Evolutionary conservation across 371 early-diverging fungal species (phyloP), one percentile per base, ranked within the genome.

Genomic region (Lichtheimia hyalospora): DNA sequence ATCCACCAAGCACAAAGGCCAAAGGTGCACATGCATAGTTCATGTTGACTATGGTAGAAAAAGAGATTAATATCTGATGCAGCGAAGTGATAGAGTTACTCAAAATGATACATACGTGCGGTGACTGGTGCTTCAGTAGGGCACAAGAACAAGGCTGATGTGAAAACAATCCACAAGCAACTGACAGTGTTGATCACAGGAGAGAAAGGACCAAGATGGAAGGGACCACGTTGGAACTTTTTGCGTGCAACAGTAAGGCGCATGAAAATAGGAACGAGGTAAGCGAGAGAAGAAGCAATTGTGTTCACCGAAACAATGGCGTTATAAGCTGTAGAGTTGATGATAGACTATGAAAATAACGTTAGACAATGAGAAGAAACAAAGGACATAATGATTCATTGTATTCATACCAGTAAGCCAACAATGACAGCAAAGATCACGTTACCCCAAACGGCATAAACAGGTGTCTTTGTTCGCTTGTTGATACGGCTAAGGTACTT

Each of bases 261-360:
- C 24, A 82, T 68, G 54, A 75, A 64, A 4, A 87, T 87, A 10
- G 91, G 91, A 46, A 87, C 76, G 34, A 84, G 85, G 58, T 91
- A 91, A 13, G 87, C 83, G 34, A 91, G 80, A 61, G 82, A 86
- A 27, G 86, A 72, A 24, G 88, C 84, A 59, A 91, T 88, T 24
- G 88, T 87, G 27, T 84, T 82, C 49, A 91, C 82, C 24, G 84
- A 84, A 20, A 85, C 83, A 60, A 91, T 84, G 18, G 91, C 89
- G 34, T 83, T 74, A 51, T 78, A 83, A 2, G 86, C 86, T 2
- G 72, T 72, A 3, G 64, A 46, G 57, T 74, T 73, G 46, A 73
- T 70, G 42, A 83, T 58, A 62, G 80, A 78, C 25, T 87, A 88
- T 77, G 7, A 81, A 74, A 46, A 46, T 5, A 46, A 2, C 46